Base-by-base conservation (phyloP, 805 yeast species). In the Ogataea glucozyma region DNA sequence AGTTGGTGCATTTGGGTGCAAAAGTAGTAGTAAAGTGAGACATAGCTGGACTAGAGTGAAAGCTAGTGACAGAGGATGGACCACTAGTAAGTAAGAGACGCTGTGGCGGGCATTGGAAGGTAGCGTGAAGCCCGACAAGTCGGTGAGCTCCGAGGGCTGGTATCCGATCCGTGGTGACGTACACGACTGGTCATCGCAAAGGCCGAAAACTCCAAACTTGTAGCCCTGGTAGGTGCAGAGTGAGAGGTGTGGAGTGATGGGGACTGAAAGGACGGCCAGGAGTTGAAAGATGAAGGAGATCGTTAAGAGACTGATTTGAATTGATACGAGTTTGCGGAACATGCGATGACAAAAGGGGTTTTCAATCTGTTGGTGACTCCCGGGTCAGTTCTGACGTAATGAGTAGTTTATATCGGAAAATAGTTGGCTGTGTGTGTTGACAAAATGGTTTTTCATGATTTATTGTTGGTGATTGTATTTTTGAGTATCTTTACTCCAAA, bases 141-240 rank as follows among this genome's bases (percentile, higher is more conserved):
- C 66, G 10, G 59, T 54, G 5, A 66, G 47, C 20, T 69, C 64
- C 3, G 53, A 43, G 2, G 60, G 52, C 22, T 49, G 51, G 47
- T 75, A 76, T 0, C 84, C 84, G 4, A 79, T 62, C 4, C 69
- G 58, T 1, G 66, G 61, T 0, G 43, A 20, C 1, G 77, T 66
- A 53, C 83, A 78, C 3, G 56, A 56, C 6, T 55, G 46, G 2
- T 54, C 46, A 26, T 65, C 56, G 59, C 91, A 85, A 51, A 78
- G 72, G 2, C 91, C 91, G 62, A 82, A 82, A 1, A 84, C 86
- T 2, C 91, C 91, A 55, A 80, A 85, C 48, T 65, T 60, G 56
- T 70, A 70, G 14, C 72, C 76, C 16, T 67, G 65, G 55, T 68
- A 78, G 1, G 70, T 60, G 37, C 85, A 75, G 2, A 85, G 68